phyloP scores from a whole-genome alignment of 1,139 yeast genomes.

The Entelexis sorbosivorans region DNA sequence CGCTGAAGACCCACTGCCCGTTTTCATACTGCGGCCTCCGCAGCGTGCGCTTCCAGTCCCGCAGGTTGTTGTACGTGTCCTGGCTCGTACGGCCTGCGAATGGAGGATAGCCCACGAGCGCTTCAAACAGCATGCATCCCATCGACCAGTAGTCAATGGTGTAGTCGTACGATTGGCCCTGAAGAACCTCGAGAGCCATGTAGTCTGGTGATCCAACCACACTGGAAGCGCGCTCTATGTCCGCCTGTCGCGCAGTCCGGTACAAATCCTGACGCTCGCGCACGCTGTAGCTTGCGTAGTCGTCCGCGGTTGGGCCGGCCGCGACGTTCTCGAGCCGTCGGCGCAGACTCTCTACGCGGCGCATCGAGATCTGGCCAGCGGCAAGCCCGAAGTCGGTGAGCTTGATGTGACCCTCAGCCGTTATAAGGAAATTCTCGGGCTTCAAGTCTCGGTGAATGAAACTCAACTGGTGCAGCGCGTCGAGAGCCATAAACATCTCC shows the following conservation, averaged over 20 bases:
- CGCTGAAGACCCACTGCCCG: constrained; percentile 86
- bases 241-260: constrained; percentile 53
- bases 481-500: constrained; percentile 93
- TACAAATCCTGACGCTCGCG: constrained; percentile 79
- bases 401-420: constrained; percentile 89
- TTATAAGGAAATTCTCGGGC: constrained; percentile 93
- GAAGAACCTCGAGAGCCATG: constrained; percentile 95
- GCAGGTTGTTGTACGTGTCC: constrained; percentile 87
- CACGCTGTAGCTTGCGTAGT: constrained; percentile 37
- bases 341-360: constrained; percentile 88
- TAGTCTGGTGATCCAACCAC: constrained; percentile 98
- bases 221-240: constrained; percentile 76
- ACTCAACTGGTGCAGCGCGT: constrained; percentile 87
- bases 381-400: constrained; percentile 96
- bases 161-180: constrained; percentile 85
- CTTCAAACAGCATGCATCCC: constrained; percentile 89
- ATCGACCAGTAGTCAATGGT: constrained; percentile 98
- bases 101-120: constrained; percentile 92
- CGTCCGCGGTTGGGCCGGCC: constrained; percentile 27
- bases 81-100: constrained; percentile 89
- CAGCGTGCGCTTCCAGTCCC: constrained; percentile 82
- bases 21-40: constrained; percentile 86
- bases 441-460: constrained; percentile 94
- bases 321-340: constrained; percentile 70
- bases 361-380: constrained; percentile 89